A percentile compares a stretch with the other conserved stretches of the same genome.
Evolutionary conservation across 2,329 filamentous ascomycete species (phyloP).

Genomic region (Exophiala bonariae): DNA sequence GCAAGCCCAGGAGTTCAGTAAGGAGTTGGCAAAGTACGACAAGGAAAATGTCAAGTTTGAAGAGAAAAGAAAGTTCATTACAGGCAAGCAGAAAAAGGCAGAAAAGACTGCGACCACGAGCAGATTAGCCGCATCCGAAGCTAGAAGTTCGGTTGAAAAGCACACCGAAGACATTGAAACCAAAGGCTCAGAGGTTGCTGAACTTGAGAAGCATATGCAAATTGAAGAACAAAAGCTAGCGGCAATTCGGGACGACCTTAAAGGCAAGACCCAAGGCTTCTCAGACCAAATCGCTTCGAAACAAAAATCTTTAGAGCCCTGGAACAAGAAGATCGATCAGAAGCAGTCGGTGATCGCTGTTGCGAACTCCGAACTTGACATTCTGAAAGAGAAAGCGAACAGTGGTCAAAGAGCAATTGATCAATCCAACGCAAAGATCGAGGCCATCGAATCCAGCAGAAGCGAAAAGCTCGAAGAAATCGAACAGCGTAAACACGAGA

Average conservation of each 20-base stretch:
- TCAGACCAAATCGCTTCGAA: conserved; percentile 90
- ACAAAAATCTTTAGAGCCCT: conserved; percentile 92
- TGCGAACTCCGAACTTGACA: conserved; percentile 89
- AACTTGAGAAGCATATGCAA: conserved; percentile 74
- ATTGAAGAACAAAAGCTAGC: conserved; percentile 79
- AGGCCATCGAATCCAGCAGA: conserved; percentile 69
- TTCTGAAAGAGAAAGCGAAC: conserved; percentile 85
- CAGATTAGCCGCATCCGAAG: conserved; percentile 71
- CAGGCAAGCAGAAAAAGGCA: conserved; percentile 88
- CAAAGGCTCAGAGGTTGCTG: conserved; percentile 70
- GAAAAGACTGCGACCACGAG: conserved; percentile 82
- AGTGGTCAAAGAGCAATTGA: conserved; percentile 80
- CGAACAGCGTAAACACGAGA: conserved; percentile 72
- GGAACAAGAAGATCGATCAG: conserved; percentile 95
- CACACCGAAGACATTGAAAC: conserved; percentile 76
- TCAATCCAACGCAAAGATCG: conserved; percentile 79
- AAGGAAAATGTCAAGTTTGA: conserved; percentile 97
- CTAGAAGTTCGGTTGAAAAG: conserved; percentile 74
- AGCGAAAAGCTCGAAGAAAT: conserved; percentile 71
- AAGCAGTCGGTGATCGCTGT: conserved; percentile 94
- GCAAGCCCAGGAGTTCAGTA: conserved; percentile 72
- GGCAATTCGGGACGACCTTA: conserved; percentile 80
- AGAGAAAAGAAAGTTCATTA: conserved; percentile 93
- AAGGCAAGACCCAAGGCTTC: conserved; percentile 92
- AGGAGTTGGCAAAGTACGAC: conserved; percentile 89